Evolutionary conservation across 768 basidiomycete species (phyloP).

Genomic region (Suillus discolor): DNA sequence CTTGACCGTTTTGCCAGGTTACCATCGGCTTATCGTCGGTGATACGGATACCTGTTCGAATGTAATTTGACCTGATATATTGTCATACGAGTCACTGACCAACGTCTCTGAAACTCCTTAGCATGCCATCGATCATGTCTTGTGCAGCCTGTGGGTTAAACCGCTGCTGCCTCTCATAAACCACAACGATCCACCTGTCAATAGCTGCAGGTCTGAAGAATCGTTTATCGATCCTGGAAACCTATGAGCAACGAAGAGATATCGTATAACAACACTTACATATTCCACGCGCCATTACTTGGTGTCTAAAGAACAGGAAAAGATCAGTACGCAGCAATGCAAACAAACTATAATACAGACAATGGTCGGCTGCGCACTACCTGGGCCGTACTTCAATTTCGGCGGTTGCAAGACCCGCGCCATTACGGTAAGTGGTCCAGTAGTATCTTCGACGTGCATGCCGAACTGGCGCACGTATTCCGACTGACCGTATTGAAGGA

Average conservation of each 20-base stretch:
- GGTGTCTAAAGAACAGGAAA: slow-evolving; percentile 46
- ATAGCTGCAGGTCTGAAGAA: slow-evolving; percentile 63
- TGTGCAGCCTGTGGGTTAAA: slow-evolving; percentile 51
- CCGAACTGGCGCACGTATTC: slow-evolving; percentile 78
- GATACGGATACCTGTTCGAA: slow-evolving; percentile 58
- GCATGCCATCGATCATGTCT: slow-evolving; percentile 58
- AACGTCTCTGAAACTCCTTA: slow-evolving; percentile 51
- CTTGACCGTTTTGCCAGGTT: slow-evolving; percentile 61
- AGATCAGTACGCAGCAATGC: slow-evolving; percentile 1
- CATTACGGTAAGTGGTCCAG: slow-evolving; percentile 55
- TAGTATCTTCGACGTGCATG: slow-evolving; percentile 55
- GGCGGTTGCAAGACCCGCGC: slow-evolving; percentile 70
- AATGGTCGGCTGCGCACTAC: slow-evolving; percentile 57
- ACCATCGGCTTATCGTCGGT: slow-evolving; percentile 46
- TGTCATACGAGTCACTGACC: slow-evolving; percentile 46
- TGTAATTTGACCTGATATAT: background rate
- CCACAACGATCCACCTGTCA: slow-evolving; percentile 59
- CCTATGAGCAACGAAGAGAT: slow-evolving; percentile 1
- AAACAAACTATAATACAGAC: slow-evolving; percentile 38
- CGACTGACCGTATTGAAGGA: slow-evolving; percentile 70
- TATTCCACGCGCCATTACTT: slow-evolving; percentile 76
- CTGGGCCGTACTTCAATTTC: slow-evolving; percentile 62
- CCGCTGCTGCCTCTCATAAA: slow-evolving; percentile 65
- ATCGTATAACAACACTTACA: slow-evolving; percentile 42
- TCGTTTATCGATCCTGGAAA: slow-evolving; percentile 65